Conservation (phyloP, 768 basidiomycete species). For the Suillus sp. region DNA sequence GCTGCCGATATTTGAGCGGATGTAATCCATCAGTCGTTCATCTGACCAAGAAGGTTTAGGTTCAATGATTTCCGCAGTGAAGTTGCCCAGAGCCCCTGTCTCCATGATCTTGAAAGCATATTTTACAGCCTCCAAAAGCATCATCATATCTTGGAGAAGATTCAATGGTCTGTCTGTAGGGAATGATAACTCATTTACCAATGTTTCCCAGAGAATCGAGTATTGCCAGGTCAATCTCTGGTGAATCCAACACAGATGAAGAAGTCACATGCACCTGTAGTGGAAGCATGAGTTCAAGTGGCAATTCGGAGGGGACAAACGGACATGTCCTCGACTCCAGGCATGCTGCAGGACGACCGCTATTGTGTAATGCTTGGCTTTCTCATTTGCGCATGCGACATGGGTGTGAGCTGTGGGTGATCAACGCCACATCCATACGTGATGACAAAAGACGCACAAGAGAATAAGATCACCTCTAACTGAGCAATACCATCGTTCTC, state of each 20-base stretch:
- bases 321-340: constrained; percentile 22
- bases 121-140: constrained; percentile 21
- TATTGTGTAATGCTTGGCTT: constrained; percentile 17
- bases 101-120: constrained; percentile 19
- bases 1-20: constrained; percentile 14
- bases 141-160: constrained; percentile 15
- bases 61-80: constrained; percentile 18
- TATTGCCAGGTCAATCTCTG: constrained; percentile 19
- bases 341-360: constrained; percentile 19
- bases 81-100: constrained; percentile 19
- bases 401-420: constrained; percentile 16
- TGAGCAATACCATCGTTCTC: constrained; percentile 23
- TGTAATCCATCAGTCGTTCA: constrained; percentile 19
- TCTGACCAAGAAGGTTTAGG: constrained; percentile 21
- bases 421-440: background rate
- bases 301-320: background rate
- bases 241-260: constrained; percentile 19
- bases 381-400: constrained; percentile 13
- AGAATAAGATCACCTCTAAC: constrained; percentile 21
- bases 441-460: constrained; percentile 15
- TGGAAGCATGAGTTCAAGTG: background rate
- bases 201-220: constrained; percentile 20
- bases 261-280: constrained; percentile 20
- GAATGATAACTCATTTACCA: constrained; percentile 3
- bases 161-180: background rate